A percentile compares a stretch with the other conserved stretches of the same genome.
Conservation (phyloP, 2,329 filamentous ascomycete species). For the Bipolaris victoriae region DNA sequence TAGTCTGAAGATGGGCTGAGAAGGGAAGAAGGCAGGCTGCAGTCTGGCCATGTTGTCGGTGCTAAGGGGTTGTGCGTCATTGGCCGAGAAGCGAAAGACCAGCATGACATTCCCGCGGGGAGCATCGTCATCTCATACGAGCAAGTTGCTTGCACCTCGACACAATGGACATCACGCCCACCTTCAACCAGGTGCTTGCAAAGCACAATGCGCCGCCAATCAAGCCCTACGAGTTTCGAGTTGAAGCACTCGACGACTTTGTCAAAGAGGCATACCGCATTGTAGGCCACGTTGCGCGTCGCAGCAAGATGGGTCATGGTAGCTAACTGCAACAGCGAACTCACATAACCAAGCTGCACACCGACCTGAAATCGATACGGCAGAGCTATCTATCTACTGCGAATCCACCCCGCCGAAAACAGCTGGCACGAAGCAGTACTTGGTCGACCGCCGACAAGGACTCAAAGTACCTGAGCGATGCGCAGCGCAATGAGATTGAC, state of each 20-base stretch:
- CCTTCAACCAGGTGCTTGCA: slow-evolving; percentile 72
- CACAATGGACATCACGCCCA: slow-evolving; percentile 66
- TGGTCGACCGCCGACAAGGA: slow-evolving; percentile 50
- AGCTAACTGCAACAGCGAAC: slow-evolving; percentile 67
- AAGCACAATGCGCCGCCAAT: slow-evolving; percentile 62
- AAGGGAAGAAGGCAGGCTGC: background rate
- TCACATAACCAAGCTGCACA: slow-evolving; percentile 80
- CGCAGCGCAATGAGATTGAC: slow-evolving; percentile 85
- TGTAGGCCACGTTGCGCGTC: slow-evolving; percentile 59
- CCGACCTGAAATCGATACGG: slow-evolving; percentile 81
- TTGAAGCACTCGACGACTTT: slow-evolving; percentile 74
- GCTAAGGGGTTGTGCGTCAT: slow-evolving; percentile 18
- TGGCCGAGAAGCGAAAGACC: slow-evolving; percentile 29
- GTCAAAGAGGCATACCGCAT: slow-evolving; percentile 94
- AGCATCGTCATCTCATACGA: slow-evolving; percentile 34
- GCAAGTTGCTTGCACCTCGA: slow-evolving; percentile 20
- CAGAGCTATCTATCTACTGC: slow-evolving; percentile 89
- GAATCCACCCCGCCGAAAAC: slow-evolving; percentile 62
- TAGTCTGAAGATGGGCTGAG: background rate
- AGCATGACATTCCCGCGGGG: slow-evolving; percentile 30
- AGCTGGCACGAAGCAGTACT: slow-evolving; percentile 51
- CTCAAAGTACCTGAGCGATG: slow-evolving; percentile 72
- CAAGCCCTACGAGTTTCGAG: slow-evolving; percentile 51
- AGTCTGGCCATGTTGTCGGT: too few species aligned
- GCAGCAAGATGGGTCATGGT: slow-evolving; percentile 17